These are phyloP conservation scores for Emergomyces africanus DNA, from an alignment of 2,329 filamentous ascomycete genomes.

Conservation along the genomic window DNA sequence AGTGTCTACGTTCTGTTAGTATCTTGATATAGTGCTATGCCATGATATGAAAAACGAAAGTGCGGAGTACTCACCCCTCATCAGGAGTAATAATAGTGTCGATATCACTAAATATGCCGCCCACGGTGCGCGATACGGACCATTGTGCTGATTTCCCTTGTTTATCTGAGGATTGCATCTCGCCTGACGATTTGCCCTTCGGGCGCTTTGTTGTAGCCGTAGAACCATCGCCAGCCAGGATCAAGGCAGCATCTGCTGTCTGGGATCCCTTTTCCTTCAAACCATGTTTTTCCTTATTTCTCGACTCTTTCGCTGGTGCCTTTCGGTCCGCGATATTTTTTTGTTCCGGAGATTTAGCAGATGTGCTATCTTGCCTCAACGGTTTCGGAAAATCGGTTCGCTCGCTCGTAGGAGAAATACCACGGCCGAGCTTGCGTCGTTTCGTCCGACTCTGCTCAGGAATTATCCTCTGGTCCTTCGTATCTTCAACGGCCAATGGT, in stretches of 20 bases:
- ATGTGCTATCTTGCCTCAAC: neutral
- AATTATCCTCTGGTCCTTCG: neutral
- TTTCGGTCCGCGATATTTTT: neutral
- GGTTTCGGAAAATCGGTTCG: neutral
- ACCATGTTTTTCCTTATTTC: neutral
- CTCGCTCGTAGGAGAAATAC: neutral
- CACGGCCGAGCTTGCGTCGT: neutral
- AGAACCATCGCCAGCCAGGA: neutral
- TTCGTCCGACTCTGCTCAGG: conserved; percentile 3
- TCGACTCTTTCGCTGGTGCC: neutral
- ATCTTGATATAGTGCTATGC: neutral
- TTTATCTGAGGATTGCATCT: neutral
- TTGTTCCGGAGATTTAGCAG: neutral
- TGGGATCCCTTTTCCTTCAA: neutral
- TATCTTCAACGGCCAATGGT: neutral
- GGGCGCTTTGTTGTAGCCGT: neutral
- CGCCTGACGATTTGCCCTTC: neutral
- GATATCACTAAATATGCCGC: conserved; percentile 42
- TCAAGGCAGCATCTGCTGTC: neutral
- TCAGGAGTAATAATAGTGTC: conserved; percentile 48
- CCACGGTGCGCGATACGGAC: conserved; percentile 15
- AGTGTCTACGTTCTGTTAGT: conserved; percentile 38
- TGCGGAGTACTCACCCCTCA: conserved; percentile 33
- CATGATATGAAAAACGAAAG: neutral
- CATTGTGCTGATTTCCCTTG: neutral